Evolutionary conservation across 305 asterid genomes (phyloP), one percentile per base, ranked within the genome.

Genomic region (Rubia peregrina): DNA sequence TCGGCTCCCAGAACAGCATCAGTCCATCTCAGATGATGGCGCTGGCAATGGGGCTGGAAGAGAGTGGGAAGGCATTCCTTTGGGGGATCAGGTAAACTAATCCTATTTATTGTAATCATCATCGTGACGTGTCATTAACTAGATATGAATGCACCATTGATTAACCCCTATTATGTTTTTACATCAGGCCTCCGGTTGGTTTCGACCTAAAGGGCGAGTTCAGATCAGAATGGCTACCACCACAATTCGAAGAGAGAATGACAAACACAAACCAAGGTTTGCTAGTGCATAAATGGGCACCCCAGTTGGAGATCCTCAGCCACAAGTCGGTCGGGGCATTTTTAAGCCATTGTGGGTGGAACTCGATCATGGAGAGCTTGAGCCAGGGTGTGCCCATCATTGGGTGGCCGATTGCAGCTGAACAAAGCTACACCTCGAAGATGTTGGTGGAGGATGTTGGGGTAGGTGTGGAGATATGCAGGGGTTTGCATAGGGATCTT

Each of bases 351-450:
- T 92, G 96, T 44, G 98, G 98, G 1, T 92, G 98, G 98, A 92
- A 92, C 64, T 90, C 98, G 14, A 73, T 65, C 55, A 65, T 82
- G 90, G 98, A 92, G 80, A 84, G 95, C 66, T 73, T 91, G 77
- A 91, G 97, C 78, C 95, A 87, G 68, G 97, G 98, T 0, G 91
- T 93, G 77, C 90, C 96, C 61, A 77, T 93, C 2, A 89, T 93
- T 14, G 95, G 97, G 73, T 93, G 97, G 98, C 96, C 98, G 21
- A 63, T 89, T 79, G 96, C 97, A 49, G 98, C 79, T 24, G 97
- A 94, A 80, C 96, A 94, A 41, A 95, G 85, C 49, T 91, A 86
- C 65, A 93, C 89, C 43, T 80, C 87, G 26, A 93, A 93, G 90
- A 71, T 93, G 96, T 70, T 89, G 71, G 75, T 75, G 82, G 98